These are phyloP conservation scores for Sicyos baderoa DNA, from an alignment of 306 rosid species.

Conservation along the genomic window DNA sequence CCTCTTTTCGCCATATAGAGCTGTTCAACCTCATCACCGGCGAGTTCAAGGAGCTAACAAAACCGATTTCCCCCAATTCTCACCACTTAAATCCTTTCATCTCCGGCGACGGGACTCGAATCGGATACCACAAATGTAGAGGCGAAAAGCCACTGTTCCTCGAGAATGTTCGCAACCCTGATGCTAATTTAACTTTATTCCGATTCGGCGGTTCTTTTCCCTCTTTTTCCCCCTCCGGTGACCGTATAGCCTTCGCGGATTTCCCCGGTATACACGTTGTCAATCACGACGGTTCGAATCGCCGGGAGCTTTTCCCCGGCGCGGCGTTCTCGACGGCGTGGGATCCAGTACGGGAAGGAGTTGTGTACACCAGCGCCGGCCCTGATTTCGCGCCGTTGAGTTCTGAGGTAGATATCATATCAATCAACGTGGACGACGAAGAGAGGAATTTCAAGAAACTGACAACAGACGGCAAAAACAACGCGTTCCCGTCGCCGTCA, in stretches of 20 bases:
- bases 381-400: slow-evolving; percentile 50
- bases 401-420: slow-evolving; percentile 49
- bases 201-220: slow-evolving; percentile 63
- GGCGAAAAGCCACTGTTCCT: slow-evolving; percentile 36
- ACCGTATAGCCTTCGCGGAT: slow-evolving; percentile 43
- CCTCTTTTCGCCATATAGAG: slow-evolving; percentile 69
- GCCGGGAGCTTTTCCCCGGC: slow-evolving; percentile 31
- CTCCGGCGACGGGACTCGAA: slow-evolving; percentile 47
- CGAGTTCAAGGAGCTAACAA: slow-evolving; percentile 63
- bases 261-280: slow-evolving; percentile 58
- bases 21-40: slow-evolving; percentile 37
- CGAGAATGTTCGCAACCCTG: slow-evolving; percentile 49
- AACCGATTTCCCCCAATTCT: slow-evolving; percentile 38
- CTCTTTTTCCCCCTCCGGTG: slow-evolving; percentile 60
- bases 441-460: slow-evolving; percentile 30
- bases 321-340: slow-evolving; percentile 57
- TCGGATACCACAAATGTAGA: slow-evolving; percentile 85
- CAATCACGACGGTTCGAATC: slow-evolving; percentile 63
- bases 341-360: slow-evolving; percentile 57
- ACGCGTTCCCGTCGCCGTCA: slow-evolving; percentile 68
- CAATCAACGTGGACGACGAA: slow-evolving; percentile 42
- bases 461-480: slow-evolving; percentile 62
- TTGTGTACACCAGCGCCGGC: slow-evolving; percentile 58
- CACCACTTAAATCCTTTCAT: slow-evolving; percentile 87
- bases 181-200: slow-evolving; percentile 46